Evolutionary conservation across 1,139 yeast genomes (phyloP).

Genomic region (Saccharomyces uvarum): DNA sequence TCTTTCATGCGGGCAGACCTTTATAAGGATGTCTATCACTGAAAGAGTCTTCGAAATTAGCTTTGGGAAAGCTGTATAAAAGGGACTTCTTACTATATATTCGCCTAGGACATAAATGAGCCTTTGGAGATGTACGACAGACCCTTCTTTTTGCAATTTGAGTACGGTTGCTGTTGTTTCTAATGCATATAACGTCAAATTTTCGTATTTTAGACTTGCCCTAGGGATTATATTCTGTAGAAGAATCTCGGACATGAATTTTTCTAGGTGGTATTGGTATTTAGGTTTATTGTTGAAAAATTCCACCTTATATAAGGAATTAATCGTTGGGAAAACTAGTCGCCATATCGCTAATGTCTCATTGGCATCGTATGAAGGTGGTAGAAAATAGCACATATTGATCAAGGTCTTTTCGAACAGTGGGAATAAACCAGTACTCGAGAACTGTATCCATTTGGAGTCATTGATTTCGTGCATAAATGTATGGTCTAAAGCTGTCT

Average conservation of each 20-base stretch:
- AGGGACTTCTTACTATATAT: conserved; percentile 23
- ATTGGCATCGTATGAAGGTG: conserved; percentile 22
- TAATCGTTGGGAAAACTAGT: conserved; percentile 22
- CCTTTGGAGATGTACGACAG: conserved; percentile 21
- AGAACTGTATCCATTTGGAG: conserved; percentile 18
- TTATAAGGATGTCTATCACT: conserved; percentile 10
- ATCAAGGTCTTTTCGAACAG: conserved; percentile 22
- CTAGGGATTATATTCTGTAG: conserved; percentile 25
- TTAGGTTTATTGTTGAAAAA: conserved; percentile 5
- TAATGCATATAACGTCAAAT: conserved; percentile 15
- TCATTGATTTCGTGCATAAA: conserved; percentile 7
- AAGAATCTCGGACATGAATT: conserved; percentile 20
- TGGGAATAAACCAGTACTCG: conserved; percentile 22
- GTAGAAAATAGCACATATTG: conserved; percentile 25
- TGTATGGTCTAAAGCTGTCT: conserved; percentile 11
- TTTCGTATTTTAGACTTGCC: conserved; percentile 18
- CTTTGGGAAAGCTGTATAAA: conserved; percentile 17
- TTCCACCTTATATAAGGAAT: conserved; percentile 16
- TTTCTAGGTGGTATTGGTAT: conserved; percentile 11
- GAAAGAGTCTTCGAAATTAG: conserved; percentile 13
- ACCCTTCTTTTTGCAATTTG: conserved; percentile 6
- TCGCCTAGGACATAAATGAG: conserved; percentile 26
- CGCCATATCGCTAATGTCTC: conserved; percentile 17
- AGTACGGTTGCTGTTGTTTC: conserved; percentile 7
- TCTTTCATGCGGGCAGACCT: conserved; percentile 16